A percentile compares a stretch with the other conserved stretches of the same genome.
Evolutionary conservation across 192 early-diverging fungal genomes (phyloP).

Genomic region (Entomortierella chlamydospora): DNA sequence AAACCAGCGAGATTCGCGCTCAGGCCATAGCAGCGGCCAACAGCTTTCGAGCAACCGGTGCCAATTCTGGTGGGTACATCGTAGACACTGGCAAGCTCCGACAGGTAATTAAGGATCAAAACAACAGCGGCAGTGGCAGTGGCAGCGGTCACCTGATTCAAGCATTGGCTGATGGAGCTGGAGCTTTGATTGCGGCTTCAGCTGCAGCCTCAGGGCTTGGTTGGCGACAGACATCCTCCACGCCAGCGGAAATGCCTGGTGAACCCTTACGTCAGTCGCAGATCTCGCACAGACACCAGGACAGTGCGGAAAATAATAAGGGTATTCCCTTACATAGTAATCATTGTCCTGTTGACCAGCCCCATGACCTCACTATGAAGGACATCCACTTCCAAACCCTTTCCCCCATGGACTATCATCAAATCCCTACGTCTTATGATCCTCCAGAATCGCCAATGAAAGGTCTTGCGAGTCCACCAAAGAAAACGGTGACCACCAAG

Average conservation of each 20-base stretch:
- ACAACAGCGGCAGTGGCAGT: background rate
- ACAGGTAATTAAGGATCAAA: slow-evolving; percentile 31
- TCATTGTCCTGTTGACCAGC: slow-evolving; percentile 15
- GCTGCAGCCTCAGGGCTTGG: slow-evolving; percentile 34
- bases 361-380: slow-evolving; percentile 48
- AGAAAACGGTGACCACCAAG: background rate
- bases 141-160: slow-evolving; percentile 40
- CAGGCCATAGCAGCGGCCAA: slow-evolving; percentile 35
- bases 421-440: background rate
- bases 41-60: slow-evolving; percentile 43
- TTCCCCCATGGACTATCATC: background rate
- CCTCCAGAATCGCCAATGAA: background rate
- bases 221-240: slow-evolving; percentile 16
- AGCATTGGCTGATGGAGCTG: slow-evolving; percentile 29
- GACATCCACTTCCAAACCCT: slow-evolving; percentile 51
- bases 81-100: slow-evolving; percentile 40
- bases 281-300: background rate
- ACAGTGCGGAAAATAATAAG: background rate
- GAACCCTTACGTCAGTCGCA: no score
- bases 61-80: slow-evolving; percentile 25
- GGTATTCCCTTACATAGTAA: background rate
- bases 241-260: background rate
- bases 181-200: slow-evolving; percentile 31
- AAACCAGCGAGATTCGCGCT: slow-evolving; percentile 38
- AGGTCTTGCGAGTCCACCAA: background rate